These are phyloP conservation scores for Cercospora janseana DNA, from an alignment of 2,329 filamentous ascomycete species.

Conservation along the genomic window DNA sequence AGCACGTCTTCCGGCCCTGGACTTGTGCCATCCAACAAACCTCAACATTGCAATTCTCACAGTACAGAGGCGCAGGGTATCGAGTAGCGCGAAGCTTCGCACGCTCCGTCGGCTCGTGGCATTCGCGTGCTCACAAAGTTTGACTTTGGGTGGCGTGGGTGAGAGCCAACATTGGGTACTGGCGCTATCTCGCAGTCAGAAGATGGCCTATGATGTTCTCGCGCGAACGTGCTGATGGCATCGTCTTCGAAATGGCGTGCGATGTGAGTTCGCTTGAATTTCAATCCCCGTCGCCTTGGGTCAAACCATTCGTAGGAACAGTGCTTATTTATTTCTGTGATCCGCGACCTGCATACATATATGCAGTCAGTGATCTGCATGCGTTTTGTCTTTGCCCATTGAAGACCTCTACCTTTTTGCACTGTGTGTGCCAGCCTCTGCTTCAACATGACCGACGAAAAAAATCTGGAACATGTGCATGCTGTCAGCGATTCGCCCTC, in stretches of 20 bases:
- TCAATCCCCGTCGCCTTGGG: not conserved
- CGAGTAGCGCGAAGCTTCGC: not conserved
- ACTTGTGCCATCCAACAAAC: not conserved
- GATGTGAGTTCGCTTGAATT: not conserved
- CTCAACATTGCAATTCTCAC: no score
- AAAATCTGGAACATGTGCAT: slow-evolving; percentile 12
- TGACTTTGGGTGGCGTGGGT: no score
- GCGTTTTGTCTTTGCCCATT: not conserved
- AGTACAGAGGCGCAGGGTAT: no score
- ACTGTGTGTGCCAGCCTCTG: no score
- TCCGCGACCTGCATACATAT: no score
- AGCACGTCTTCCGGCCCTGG: slow-evolving; percentile 16
- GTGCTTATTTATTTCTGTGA: no score
- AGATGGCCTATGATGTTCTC: not conserved
- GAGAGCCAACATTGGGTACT: not conserved
- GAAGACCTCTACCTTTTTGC: not conserved
- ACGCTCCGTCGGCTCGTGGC: slow-evolving; percentile 12
- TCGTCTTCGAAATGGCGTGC: slow-evolving; percentile 2
- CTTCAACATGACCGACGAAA: slow-evolving; percentile 19
- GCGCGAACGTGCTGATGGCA: slow-evolving; percentile 4
- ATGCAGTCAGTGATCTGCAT: no score
- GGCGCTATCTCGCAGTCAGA: slow-evolving; percentile 5
- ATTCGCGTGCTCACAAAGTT: slow-evolving; percentile 17
- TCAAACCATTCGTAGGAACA: no score
- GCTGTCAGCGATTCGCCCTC: slow-evolving; percentile 15